These are phyloP conservation scores for Exserohilum rostratum DNA, from an alignment of 2,329 filamentous ascomycete genomes.

Conservation along the genomic window DNA sequence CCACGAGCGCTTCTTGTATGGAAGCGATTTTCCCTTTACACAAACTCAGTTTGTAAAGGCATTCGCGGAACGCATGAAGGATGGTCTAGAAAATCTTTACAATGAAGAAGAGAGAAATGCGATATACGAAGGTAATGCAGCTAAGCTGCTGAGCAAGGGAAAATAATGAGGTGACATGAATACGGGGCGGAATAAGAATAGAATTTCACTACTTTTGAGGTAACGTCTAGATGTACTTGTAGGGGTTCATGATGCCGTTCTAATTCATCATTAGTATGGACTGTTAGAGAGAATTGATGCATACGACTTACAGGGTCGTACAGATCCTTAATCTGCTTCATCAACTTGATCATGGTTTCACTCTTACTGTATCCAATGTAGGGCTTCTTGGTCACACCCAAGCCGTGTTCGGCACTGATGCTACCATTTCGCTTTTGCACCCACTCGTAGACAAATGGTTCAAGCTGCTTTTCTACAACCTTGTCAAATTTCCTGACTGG, in stretches of 20 bases:
- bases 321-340: slow-evolving; percentile 92
- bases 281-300: background rate
- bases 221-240: slow-evolving; percentile 78
- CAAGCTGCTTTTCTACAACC: slow-evolving; percentile 81
- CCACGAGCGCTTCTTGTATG: slow-evolving; percentile 56
- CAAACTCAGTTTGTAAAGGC: slow-evolving; percentile 44
- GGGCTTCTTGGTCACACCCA: slow-evolving; percentile 94
- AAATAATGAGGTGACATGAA: background rate
- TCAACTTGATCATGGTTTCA: slow-evolving; percentile 83
- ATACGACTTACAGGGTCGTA: slow-evolving; percentile 84
- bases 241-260: slow-evolving; percentile 99
- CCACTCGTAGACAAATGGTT: slow-evolving; percentile 98
- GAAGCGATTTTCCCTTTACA: slow-evolving; percentile 61
- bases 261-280: slow-evolving; percentile 48
- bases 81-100: slow-evolving; percentile 50
- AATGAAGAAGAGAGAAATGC: slow-evolving; percentile 41
- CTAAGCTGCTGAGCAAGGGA: slow-evolving; percentile 34
- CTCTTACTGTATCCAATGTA: slow-evolving; percentile 93
- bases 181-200: background rate
- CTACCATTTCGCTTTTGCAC: slow-evolving; percentile 85
- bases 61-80: slow-evolving; percentile 51
- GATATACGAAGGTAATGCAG: slow-evolving; percentile 50
- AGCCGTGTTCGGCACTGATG: slow-evolving; percentile 94
- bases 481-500: slow-evolving; percentile 83
- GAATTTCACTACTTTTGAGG: slow-evolving; percentile 5